Evolutionary conservation across 129 eudicot genomes (phyloP), one percentile per base, ranked within the genome.

Genomic region (Flaveria linearis): DNA sequence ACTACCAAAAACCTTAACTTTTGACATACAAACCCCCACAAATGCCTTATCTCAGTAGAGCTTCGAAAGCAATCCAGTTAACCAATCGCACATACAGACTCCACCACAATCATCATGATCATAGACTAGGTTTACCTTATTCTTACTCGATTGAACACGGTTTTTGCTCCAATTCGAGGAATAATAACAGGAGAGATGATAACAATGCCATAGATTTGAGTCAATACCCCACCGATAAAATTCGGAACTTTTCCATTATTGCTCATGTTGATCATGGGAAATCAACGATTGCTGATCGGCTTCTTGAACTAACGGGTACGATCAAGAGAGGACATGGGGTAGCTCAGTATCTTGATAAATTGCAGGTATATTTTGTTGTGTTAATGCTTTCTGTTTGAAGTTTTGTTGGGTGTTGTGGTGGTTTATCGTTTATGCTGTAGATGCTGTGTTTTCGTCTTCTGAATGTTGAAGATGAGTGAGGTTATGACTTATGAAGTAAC

Each of bases 231-330:
- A 68, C 90, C 7, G 97, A 94, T 22, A 88, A 67, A 55, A 88
- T 94, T 52, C 86, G 98, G 1, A 94, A 94, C 69, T 94, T 94
- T 30, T 94, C 98, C 1, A 94, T 94, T 28, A 94, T 94, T 72
- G 98, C 98, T 12, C 98, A 94, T 83, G 93, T 94, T 55, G 98
- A 94, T 82, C 98, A 94, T 74, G 98, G 98, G 1, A 94, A 94
- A 66, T 94, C 98, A 0, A 94, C 98, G 7, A 73, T 94, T 25
- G 98, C 98, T 84, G 98, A 94, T 79, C 86, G 98, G 33, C 89
- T 94, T 62, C 87, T 94, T 79, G 98, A 94, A 88, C 87, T 94
- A 52, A 94, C 98, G 3, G 96, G 91, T 41, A 94, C 98, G 36
- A 94, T 94, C 13, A 87, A 75, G 75, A 87, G 86, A 71, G 98